phyloP scores from a whole-genome alignment of 257 asterid species.

The Capsicum pubescens region DNA sequence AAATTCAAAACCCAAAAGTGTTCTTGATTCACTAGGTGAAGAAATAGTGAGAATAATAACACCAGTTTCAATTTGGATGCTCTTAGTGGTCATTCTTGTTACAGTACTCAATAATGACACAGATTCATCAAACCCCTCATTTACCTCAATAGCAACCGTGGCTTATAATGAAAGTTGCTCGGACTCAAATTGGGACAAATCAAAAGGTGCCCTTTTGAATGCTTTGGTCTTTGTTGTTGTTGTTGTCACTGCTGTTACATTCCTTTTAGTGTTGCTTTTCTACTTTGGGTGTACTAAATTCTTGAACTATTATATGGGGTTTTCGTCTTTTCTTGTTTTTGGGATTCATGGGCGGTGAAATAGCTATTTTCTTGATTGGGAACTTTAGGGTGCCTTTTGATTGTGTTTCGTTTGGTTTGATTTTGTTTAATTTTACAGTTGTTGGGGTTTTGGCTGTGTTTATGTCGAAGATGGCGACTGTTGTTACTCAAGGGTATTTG shows the following conservation, averaged over 20 bases:
- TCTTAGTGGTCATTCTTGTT: slow-evolving; percentile 76
- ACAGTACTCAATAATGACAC: slow-evolving; percentile 62
- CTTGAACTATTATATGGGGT: slow-evolving; percentile 98
- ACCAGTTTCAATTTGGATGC: slow-evolving; percentile 96
- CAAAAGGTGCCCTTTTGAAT: slow-evolving; percentile 92
- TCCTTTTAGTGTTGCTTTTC: slow-evolving; percentile 82
- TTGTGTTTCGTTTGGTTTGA: slow-evolving; percentile 65
- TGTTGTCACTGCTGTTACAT: slow-evolving; percentile 82
- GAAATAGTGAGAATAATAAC: slow-evolving; percentile 84
- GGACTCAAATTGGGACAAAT: slow-evolving; percentile 88
- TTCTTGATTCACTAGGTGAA: slow-evolving; percentile 86
- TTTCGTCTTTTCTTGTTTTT: slow-evolving; percentile 80
- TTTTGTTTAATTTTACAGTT: slow-evolving; percentile 78
- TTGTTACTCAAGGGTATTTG: slow-evolving; percentile 74
- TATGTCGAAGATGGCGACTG: slow-evolving; percentile 72
- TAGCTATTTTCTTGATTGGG: slow-evolving; percentile 59
- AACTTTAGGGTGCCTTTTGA: slow-evolving; percentile 68
- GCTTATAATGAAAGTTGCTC: slow-evolving; percentile 79
- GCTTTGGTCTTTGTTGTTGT: slow-evolving; percentile 80
- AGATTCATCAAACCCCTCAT: slow-evolving; percentile 44
- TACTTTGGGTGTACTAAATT: slow-evolving; percentile 85
- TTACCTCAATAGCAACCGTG: slow-evolving; percentile 71
- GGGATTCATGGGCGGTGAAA: slow-evolving; percentile 90
- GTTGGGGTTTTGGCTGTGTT: slow-evolving; percentile 83
- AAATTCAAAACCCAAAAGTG: slow-evolving; percentile 51